phyloP scores from a whole-genome alignment of 2,329 filamentous ascomycete species.

The Aspergillus ustus region DNA sequence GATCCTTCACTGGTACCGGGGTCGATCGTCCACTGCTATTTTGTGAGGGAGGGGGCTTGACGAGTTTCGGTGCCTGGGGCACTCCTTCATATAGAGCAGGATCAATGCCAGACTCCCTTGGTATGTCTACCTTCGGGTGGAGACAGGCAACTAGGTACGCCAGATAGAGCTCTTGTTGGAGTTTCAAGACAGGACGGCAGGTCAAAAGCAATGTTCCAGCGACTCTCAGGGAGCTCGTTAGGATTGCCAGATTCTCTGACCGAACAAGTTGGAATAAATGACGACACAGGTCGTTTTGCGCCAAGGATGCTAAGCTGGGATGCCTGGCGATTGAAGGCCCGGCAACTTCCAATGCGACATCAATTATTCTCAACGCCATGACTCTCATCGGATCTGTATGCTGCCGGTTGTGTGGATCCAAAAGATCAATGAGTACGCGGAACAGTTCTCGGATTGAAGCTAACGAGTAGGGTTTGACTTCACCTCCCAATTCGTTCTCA shows the following conservation, averaged over 20 bases:
- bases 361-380: slow-evolving; percentile 95
- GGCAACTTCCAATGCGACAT: slow-evolving; percentile 94
- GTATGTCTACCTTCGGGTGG: slow-evolving; percentile 92
- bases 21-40: slow-evolving; percentile 80
- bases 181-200: slow-evolving; percentile 85
- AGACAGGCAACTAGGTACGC: slow-evolving; percentile 94
- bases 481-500: slow-evolving; percentile 53
- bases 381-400: slow-evolving; percentile 95
- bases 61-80: slow-evolving; percentile 84
- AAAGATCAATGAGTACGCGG: slow-evolving; percentile 86
- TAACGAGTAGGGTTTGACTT: slow-evolving; percentile 86
- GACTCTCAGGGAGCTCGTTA: slow-evolving; percentile 91
- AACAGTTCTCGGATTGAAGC: slow-evolving; percentile 95
- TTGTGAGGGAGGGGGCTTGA: slow-evolving; percentile 78
- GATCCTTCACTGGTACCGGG: slow-evolving; percentile 87
- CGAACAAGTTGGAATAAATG: slow-evolving; percentile 95
- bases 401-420: slow-evolving; percentile 90
- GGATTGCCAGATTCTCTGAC: slow-evolving; percentile 92
- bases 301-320: slow-evolving; percentile 81
- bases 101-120: slow-evolving; percentile 85
- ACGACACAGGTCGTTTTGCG: slow-evolving; percentile 90
- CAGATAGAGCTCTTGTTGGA: slow-evolving; percentile 95
- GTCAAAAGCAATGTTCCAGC: slow-evolving; percentile 89
- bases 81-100: slow-evolving; percentile 91
- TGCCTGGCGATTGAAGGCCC: slow-evolving; percentile 94